Evolutionary conservation across 1,284 basidiomycete species (phyloP).

Genomic region (Naganishia liquefaciens): DNA sequence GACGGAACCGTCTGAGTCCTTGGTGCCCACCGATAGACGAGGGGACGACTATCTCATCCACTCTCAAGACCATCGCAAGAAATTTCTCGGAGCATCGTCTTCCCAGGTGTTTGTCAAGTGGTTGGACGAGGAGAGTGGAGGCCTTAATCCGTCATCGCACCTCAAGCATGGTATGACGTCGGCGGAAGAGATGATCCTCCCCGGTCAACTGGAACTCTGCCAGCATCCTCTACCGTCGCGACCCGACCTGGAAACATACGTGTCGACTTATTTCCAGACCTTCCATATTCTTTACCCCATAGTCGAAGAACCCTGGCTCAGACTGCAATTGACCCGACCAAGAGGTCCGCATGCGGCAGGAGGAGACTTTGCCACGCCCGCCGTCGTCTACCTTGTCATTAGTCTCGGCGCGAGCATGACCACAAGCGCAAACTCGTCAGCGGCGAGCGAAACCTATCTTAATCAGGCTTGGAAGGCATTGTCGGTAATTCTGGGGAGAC

Average conservation of each 20-base stretch:
- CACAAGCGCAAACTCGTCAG: background rate
- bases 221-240: slow-evolving; percentile 2
- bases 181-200: slow-evolving; percentile 12
- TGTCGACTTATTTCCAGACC: slow-evolving; percentile 13
- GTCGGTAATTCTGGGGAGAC: slow-evolving; percentile 7
- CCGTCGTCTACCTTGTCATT: slow-evolving; percentile 2
- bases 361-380: slow-evolving; percentile 6
- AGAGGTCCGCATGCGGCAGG: slow-evolving; percentile 5
- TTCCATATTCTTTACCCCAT: slow-evolving; percentile 11
- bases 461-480: slow-evolving; percentile 12
- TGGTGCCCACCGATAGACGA: background rate
- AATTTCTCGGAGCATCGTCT: slow-evolving; percentile 12
- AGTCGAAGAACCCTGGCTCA: slow-evolving; percentile 7
- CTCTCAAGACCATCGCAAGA: slow-evolving; percentile 12
- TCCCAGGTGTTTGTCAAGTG: slow-evolving; percentile 14
- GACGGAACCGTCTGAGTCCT: background rate
- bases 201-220: slow-evolving; percentile 8
- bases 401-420: slow-evolving; percentile 19
- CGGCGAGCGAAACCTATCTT: slow-evolving; percentile 5
- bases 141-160: background rate
- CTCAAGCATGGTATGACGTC: slow-evolving; percentile 12
- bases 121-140: slow-evolving; percentile 6
- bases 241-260: background rate
- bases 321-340: background rate
- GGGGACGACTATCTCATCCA: slow-evolving; percentile 10